phyloP scores from a whole-genome alignment of 208 protist genomes.

The Trypanosoma caninum region DNA sequence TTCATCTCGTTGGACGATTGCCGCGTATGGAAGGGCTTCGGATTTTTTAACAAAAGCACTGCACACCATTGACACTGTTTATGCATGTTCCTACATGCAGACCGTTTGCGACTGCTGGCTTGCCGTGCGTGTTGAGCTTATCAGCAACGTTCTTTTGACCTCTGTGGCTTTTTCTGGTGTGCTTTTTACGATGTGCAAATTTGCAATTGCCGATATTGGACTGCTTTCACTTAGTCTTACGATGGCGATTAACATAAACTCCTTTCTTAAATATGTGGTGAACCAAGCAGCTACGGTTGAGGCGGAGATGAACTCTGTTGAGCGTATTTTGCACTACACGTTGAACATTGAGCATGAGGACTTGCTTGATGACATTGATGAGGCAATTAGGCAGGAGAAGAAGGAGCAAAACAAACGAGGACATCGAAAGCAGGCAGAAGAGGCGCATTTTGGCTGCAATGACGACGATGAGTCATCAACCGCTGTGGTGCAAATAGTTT shows the following conservation, averaged over 20 bases:
- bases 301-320: slow-evolving; percentile 83
- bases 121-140: slow-evolving; percentile 79
- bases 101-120: slow-evolving; percentile 86
- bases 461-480: background rate
- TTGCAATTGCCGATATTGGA: slow-evolving; percentile 26
- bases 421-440: background rate
- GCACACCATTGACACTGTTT: slow-evolving; percentile 49
- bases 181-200: slow-evolving; percentile 26
- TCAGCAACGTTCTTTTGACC: slow-evolving; percentile 72
- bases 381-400: slow-evolving; percentile 6
- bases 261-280: slow-evolving; percentile 55
- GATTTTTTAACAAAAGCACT: slow-evolving; percentile 34
- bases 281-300: slow-evolving; percentile 50
- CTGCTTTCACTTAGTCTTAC: slow-evolving; percentile 68
- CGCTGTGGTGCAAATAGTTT: background rate
- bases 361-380: slow-evolving; percentile 20
- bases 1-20: slow-evolving; percentile 82
- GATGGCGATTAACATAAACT: slow-evolving; percentile 54
- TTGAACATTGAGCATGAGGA: slow-evolving; percentile 59
- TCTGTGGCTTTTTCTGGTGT: slow-evolving; percentile 51
- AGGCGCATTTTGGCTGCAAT: background rate
- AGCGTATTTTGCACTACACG: slow-evolving; percentile 80
- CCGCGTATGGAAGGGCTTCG: slow-evolving; percentile 46
- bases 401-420: background rate
- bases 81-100: slow-evolving; percentile 44